Conservation (phyloP, 2,329 filamentous ascomycete genomes). For the Beauveria pseudobassiana region DNA sequence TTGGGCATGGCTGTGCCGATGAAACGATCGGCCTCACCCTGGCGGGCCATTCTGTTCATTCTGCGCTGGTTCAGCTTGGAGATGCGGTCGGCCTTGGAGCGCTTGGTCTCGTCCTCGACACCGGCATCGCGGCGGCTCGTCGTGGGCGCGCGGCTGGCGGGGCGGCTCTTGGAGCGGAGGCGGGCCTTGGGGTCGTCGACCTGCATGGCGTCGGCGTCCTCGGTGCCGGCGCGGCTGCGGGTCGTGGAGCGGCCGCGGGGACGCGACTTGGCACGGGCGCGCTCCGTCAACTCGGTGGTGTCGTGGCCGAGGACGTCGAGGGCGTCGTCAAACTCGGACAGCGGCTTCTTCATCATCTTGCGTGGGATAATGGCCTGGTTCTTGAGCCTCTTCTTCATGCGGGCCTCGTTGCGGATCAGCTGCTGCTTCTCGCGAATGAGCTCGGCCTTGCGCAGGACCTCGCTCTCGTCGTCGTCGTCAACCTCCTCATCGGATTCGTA, state of each 20-base stretch:
- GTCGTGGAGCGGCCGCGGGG: conserved; percentile 64
- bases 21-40: conserved; percentile 95
- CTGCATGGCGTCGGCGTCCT: conserved; percentile 70
- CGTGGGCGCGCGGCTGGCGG: conserved; percentile 38
- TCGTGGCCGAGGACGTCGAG: conserved; percentile 83
- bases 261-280: conserved; percentile 58
- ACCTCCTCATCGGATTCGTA: conserved; percentile 81
- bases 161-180: conserved; percentile 64
- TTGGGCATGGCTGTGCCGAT: conserved; percentile 73
- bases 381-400: conserved; percentile 94
- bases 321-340: conserved; percentile 80
- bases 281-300: conserved; percentile 63
- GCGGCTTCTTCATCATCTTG: conserved; percentile 68
- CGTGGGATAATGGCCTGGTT: conserved; percentile 92
- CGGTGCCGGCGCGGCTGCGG: conserved; percentile 54
- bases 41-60: conserved; percentile 96
- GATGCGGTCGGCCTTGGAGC: conserved; percentile 76
- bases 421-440: conserved; percentile 91
- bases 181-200: conserved; percentile 48
- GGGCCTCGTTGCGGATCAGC: conserved; percentile 86
- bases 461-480: conserved; percentile 82
- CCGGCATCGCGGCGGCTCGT: conserved; percentile 68
- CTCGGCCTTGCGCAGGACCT: conserved; percentile 85
- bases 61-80: conserved; percentile 90
- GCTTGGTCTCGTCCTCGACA: conserved; percentile 58